Evolutionary conservation across 805 yeast species (phyloP).

Genomic region (Candida wancherniae): DNA sequence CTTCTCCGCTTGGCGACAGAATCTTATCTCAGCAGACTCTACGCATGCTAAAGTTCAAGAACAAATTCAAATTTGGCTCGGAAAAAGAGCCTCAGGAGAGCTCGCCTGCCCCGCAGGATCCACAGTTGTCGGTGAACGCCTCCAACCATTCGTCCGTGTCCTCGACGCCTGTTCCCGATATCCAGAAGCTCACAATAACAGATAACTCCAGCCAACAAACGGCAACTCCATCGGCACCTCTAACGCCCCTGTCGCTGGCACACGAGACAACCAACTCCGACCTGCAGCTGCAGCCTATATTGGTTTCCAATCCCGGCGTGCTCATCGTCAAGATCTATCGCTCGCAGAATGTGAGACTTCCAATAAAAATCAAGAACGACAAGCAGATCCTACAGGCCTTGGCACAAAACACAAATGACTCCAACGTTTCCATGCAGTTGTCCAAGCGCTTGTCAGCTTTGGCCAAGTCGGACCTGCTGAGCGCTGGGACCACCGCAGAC

Average conservation of each 20-base stretch:
- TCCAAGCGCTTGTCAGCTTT: slow-evolving; percentile 11
- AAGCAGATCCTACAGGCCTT: slow-evolving; percentile 60
- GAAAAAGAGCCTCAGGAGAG: slow-evolving; percentile 12
- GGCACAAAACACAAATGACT: slow-evolving; percentile 47
- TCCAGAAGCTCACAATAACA: slow-evolving; percentile 8
- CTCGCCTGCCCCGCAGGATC: slow-evolving; percentile 1
- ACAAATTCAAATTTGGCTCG: slow-evolving; percentile 26
- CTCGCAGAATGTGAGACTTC: slow-evolving; percentile 63
- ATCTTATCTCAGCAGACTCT: background rate
- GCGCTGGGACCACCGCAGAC: slow-evolving; percentile 3
- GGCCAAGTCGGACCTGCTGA: slow-evolving; percentile 6
- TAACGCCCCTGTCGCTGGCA: slow-evolving; percentile 2
- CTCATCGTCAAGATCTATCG: slow-evolving; percentile 73
- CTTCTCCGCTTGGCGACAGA: background rate
- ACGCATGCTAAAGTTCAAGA: slow-evolving; percentile 27
- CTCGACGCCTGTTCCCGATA: slow-evolving; percentile 9
- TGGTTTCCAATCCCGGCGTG: slow-evolving; percentile 53
- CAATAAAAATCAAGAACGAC: slow-evolving; percentile 64
- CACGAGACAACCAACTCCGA: background rate
- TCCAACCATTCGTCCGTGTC: slow-evolving; percentile 6
- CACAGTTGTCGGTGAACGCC: slow-evolving; percentile 1
- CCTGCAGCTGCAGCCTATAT: slow-evolving; percentile 5
- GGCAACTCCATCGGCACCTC: slow-evolving; percentile 6
- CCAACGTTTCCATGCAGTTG: slow-evolving; percentile 11
- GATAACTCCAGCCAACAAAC: slow-evolving; percentile 4